These are phyloP conservation scores for Penicillium sp. DNA, from an alignment of 2,329 filamentous ascomycete species.

Conservation along the genomic window DNA sequence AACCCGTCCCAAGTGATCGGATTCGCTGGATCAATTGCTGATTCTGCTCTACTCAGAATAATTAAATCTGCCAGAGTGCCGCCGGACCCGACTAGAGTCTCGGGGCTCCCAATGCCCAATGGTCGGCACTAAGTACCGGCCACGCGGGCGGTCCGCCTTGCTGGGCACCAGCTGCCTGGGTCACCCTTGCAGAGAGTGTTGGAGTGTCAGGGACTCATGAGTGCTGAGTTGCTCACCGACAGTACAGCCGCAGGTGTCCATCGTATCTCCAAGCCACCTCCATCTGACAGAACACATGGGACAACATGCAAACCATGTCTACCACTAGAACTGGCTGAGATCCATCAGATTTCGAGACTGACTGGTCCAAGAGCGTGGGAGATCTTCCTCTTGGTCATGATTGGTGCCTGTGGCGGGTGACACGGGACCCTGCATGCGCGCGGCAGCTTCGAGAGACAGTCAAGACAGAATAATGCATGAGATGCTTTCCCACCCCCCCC, in stretches of 20 bases:
- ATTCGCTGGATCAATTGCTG: neutral
- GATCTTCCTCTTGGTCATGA: neutral
- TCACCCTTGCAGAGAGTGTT: neutral
- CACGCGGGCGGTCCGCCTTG: slow-evolving; percentile 1
- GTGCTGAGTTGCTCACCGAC: neutral
- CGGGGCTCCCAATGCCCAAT: neutral
- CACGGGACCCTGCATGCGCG: slow-evolving; percentile 21
- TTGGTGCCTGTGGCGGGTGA: neutral
- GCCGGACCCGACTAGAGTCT: slow-evolving; percentile 1
- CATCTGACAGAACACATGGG: slow-evolving; percentile 6
- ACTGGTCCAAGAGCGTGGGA: neutral
- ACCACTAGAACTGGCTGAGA: neutral
- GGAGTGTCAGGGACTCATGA: neutral
- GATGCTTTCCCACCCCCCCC: neutral
- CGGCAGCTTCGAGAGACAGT: neutral
- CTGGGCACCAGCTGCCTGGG: neutral
- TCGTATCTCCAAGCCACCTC: neutral
- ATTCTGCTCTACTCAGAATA: neutral
- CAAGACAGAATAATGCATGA: neutral
- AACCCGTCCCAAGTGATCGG: neutral
- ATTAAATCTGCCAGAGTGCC: neutral
- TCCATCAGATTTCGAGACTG: neutral
- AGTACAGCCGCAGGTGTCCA: neutral
- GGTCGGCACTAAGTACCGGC: slow-evolving; percentile 2
- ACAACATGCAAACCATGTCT: neutral